Base-by-base conservation (phyloP, 148 eudicot species). In the Persicaria tinctoria region DNA sequence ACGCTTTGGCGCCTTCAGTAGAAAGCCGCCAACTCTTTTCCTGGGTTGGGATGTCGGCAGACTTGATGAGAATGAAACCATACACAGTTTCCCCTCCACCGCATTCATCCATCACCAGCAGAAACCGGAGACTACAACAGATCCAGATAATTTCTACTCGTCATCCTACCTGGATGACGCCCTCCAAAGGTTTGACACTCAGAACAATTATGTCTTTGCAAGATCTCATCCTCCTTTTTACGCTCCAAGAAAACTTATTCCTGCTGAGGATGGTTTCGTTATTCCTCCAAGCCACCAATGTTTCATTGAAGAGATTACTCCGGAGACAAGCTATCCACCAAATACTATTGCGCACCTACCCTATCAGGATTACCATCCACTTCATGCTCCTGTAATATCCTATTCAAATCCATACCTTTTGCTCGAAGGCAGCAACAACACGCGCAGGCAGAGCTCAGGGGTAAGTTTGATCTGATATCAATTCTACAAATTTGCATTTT, bases 41-140 rank as follows among this genome's bases (percentile, higher is more conserved):
- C 12, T 66, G 70, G 70, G 20, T 41, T 66, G 70, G 70, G 70
- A 66, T 41, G 32, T 5, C 44, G 47, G 44, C 70, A 66, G 46
- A 66, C 46, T 41, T n/a, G 4, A 66, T 23, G 70, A 44, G 70
- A 14, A 41, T 12, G 47, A 66, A 14, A 66, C n/a, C 0, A 44
- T 17, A 13, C 10, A 1, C 13, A 64, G 46, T 38, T 64, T 38
- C 46, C n/a, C 53, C 53, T 50, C 14, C 53, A 50, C 53, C 0
- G 14, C 69, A 1, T 20, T 59, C 0, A 18, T 59, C 12, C 32
- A 18, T 59, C 17, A 50, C 53, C 53, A 50, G 14, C 53, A 50
- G 53, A 9, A 12, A 8, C 11, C 53, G 53, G 13, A 50, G 53
- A 50, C 53, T 9, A 50, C 53, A 50, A 50, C 53, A 50, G 53